phyloP scores from a whole-genome alignment of 106 monocot genomes.

The Ottelia alismoides region DNA sequence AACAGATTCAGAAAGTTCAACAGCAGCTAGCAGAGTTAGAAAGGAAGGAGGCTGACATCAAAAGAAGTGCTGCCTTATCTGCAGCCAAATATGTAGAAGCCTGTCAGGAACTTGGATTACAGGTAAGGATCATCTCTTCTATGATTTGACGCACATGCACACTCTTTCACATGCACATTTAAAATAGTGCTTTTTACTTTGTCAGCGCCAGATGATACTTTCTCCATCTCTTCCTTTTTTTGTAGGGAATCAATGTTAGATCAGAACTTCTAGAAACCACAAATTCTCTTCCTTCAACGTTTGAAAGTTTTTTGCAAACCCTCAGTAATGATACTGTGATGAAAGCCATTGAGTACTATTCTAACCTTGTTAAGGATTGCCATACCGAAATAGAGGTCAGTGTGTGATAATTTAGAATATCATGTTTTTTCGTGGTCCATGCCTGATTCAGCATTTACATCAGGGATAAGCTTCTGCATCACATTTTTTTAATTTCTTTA shows the following conservation, averaged over 20 bases:
- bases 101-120: slow-evolving; percentile 86
- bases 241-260: slow-evolving; percentile 80
- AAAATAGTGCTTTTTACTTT: too few relatives aligned
- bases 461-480: neutral
- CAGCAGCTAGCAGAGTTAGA: slow-evolving; percentile 93
- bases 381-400: slow-evolving; percentile 86
- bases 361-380: slow-evolving; percentile 77
- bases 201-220: too few relatives aligned
- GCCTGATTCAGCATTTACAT: neutral
- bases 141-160: too few relatives aligned
- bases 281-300: slow-evolving; percentile 74
- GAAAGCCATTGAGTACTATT: slow-evolving; percentile 77
- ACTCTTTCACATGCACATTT: too few relatives aligned
- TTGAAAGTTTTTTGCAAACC: slow-evolving; percentile 50
- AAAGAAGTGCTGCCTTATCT: slow-evolving; percentile 76
- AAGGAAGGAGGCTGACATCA: slow-evolving; percentile 85
- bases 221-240: too few relatives aligned
- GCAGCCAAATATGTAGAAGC: slow-evolving; percentile 82
- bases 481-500: slow-evolving; percentile 8
- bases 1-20: slow-evolving; percentile 86
- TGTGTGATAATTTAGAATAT: too few relatives aligned
- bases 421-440: neutral
- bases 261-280: slow-evolving; percentile 80
- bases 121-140: too few relatives aligned
- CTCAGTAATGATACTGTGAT: slow-evolving; percentile 52